Evolutionary conservation across 2,329 filamentous ascomycete species (phyloP), one percentile per base, ranked within the genome.

Genomic region (Aspergillus neoniger): DNA sequence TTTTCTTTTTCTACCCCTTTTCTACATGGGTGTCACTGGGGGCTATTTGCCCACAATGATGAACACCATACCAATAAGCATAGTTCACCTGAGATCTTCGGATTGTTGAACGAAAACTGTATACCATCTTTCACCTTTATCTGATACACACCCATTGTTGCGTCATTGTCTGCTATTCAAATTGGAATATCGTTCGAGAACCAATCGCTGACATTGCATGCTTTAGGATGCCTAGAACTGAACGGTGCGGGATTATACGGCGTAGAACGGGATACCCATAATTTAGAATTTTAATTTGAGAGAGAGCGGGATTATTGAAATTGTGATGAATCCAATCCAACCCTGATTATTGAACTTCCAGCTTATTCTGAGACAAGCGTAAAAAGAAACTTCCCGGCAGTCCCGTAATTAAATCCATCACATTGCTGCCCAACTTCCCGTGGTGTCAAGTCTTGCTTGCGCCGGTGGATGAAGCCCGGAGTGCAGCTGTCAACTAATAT

Each of bases 51-150:
- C 54, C 56, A 64, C 59, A 50, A 72, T 76, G 74, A 77, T 77
- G 75, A 77, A 68, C 67, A 72, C 72, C 69, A 68, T 69, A 70
- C 64, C 64, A 68, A 72, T 72, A 72, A 72, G 75, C 74, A 77
- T 77, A 77, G 75, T 77, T 77, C 75, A 77, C 69, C 74, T 76
- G 74, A 77, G 69, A 70, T 75, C 74, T 72, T 68, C 70, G 70
- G 69, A 74, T 72, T 68, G 58, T 62, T 77, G 75, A 77, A 76
- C 74, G 75, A 77, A 66, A 75, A 76, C 67, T 67, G 67, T 70
- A 68, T 72, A 74, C 71, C 74, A 76, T 76, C 72, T 74, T 75
- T 72, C 69, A 69, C 59, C 61, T 68, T 66, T 74, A 58, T 74
- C 72, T 74, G 71, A 75, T 63, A 65, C 52, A 63, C 54, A 32